Evolutionary conservation across 1,284 basidiomycete genomes (phyloP), one percentile per base, ranked within the genome.

Genomic region (Veloboletus limbatus): DNA sequence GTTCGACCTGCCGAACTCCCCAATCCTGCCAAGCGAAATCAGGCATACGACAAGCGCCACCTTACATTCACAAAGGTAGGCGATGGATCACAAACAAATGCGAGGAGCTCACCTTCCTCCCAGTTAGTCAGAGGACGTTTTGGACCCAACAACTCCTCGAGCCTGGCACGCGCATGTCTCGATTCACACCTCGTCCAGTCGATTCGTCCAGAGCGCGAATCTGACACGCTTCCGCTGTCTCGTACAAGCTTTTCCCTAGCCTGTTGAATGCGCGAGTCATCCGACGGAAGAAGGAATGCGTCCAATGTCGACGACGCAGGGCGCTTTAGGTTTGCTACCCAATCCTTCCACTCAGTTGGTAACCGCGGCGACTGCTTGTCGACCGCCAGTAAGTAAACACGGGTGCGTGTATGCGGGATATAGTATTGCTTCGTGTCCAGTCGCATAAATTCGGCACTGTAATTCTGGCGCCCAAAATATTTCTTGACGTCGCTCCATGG

Each of bases 11-110:
- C 7, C 81, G 80, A 16, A 84, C 71, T 18, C 85, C 90, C 93
- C 94, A 97, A 62, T 97, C 94, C 54, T 86, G 84, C 95, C 95
- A 97, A 16, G 88, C 87, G 59, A 91, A 93, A 60, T 97, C 93
- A 1, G 86, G 87, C 49, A 95, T 71, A 58, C 89, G 92, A 63
- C 91, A 94, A 43, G 80, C 83, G 9, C 92, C 93, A 56, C 87
- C 90, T 82, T 47, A 40, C 34, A 46, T 37, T 31, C 26, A 28
- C 17, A 14, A 31, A 17, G 13, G 36, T 40, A 47, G 24, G 8
- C 8, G 22, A 43, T 36, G 18, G 14, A 25, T 24, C 22, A 1
- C 10, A 41, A 27, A 40, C 2, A 20, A 40, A 30, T 4, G 4
- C 4, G 22, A 28, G 10, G 24, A 18, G 53, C 73, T 45, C 55